These are phyloP conservation scores for Theileria equi DNA, from an alignment of 169 alveolate species.

Conservation along the genomic window DNA sequence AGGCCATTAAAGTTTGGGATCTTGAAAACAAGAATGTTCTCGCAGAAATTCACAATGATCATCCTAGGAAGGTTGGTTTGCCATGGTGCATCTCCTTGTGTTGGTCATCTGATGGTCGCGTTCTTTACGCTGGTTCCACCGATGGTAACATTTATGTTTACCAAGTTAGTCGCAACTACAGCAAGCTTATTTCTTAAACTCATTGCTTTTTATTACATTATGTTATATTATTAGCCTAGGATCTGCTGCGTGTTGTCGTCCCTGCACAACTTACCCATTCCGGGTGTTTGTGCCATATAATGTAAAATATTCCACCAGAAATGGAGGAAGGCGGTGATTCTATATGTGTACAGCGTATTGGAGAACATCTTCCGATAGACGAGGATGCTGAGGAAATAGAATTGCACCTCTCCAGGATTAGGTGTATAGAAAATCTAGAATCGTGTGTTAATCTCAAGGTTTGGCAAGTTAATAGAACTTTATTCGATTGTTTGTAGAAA, in stretches of 20 bases:
- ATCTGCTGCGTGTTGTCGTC: neutral
- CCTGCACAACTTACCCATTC: neutral
- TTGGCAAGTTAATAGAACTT: constrained; percentile 4
- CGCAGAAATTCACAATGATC: constrained; percentile 86
- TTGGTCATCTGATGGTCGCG: constrained; percentile 92
- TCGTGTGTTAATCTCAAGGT: constrained; percentile 57
- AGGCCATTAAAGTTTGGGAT: constrained; percentile 91
- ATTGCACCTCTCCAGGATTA: constrained; percentile 58
- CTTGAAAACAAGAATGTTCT: constrained; percentile 89
- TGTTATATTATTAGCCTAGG: neutral
- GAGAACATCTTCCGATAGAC: constrained; percentile 35
- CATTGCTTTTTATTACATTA: neutral
- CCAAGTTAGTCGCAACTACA: constrained; percentile 74
- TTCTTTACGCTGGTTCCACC: constrained; percentile 90
- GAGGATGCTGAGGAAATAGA: constrained; percentile 22
- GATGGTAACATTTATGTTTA: constrained; percentile 88
- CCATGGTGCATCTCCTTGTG: constrained; percentile 92
- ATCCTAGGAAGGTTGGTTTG: constrained; percentile 86
- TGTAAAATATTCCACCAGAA: constrained; percentile 5
- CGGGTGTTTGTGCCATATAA: neutral
- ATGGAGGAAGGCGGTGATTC: constrained; percentile 44
- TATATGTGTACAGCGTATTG: constrained; percentile 39
- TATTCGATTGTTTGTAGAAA: constrained; percentile 55
- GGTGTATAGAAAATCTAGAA: constrained; percentile 69
- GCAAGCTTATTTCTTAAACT: constrained; percentile 44